phyloP scores from a whole-genome alignment of 2,329 filamentous ascomycete genomes.

The Stromatinia cepivora region DNA sequence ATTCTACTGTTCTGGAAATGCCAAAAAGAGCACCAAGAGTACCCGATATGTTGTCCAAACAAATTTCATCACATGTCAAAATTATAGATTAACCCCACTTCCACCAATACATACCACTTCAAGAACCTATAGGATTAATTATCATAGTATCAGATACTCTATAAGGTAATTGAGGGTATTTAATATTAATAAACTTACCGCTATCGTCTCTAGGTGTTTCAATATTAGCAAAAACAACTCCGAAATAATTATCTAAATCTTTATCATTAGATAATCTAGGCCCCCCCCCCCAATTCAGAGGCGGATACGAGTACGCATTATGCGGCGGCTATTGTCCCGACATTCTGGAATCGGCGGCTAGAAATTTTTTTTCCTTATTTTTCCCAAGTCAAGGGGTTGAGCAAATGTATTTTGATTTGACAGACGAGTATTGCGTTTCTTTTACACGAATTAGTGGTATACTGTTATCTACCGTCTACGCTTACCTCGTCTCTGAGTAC shows the following conservation, averaged over 20 bases:
- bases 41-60: no score
- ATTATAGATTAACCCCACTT: not conserved
- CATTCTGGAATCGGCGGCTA: not conserved
- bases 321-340: conserved; percentile 1
- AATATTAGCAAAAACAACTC: no score
- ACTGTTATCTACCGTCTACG: not conserved
- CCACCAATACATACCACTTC: no score
- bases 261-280: no score
- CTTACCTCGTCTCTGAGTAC: not conserved
- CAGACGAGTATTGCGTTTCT: no score
- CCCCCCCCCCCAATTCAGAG: not conserved
- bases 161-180: no score
- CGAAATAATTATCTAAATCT: no score
- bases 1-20: not conserved
- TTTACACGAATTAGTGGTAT: not conserved
- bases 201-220: no score
- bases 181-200: no score
- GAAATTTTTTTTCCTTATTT: not conserved
- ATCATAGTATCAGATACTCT: no score
- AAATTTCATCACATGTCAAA: no score
- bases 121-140: no score
- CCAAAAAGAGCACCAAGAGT: not conserved
- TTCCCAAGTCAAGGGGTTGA: not conserved
- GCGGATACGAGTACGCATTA: not conserved
- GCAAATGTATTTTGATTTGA: not conserved